Evolutionary conservation across 2,329 filamentous ascomycete genomes (phyloP).

Genomic region (Chalaropsis ovoidea): DNA sequence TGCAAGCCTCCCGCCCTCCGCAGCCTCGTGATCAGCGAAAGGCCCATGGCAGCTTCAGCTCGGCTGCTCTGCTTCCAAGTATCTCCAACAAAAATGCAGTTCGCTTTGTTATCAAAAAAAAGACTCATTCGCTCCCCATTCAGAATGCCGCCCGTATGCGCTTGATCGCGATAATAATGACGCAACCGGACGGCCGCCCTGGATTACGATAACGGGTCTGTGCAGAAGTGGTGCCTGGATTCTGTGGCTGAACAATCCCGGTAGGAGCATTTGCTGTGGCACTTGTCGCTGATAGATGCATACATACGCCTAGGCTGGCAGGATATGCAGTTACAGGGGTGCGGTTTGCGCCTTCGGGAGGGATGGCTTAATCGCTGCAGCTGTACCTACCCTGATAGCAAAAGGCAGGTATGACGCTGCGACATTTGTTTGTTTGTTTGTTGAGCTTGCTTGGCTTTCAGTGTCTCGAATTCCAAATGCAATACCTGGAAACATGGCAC

Average conservation of each 20-base stretch:
- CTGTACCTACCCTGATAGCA: neutral
- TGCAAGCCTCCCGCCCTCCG: too few relatives aligned
- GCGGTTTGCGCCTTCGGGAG: too few relatives aligned
- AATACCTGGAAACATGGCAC: neutral
- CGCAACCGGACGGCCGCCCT: slow-evolving; percentile 1
- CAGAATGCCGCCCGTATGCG: neutral
- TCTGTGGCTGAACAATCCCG: slow-evolving; percentile 6
- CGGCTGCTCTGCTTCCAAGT: too few relatives aligned
- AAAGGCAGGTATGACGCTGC: neutral
- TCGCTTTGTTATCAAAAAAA: neutral
- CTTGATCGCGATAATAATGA: neutral
- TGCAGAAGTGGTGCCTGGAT: slow-evolving; percentile 1
- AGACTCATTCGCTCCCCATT: neutral
- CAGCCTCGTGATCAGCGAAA: too few relatives aligned
- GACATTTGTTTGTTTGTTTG: slow-evolving; percentile 8
- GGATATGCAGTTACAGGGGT: neutral
- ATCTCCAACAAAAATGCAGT: too few relatives aligned
- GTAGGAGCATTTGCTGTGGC: neutral
- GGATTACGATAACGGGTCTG: neutral
- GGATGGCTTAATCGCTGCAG: neutral
- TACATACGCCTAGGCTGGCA: neutral
- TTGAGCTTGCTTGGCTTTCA: neutral
- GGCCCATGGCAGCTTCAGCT: too few relatives aligned
- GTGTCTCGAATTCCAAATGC: neutral
- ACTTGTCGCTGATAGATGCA: neutral